Base-by-base conservation (phyloP, 2,329 filamentous ascomycete species). In the Colletotrichum euphorbiae region DNA sequence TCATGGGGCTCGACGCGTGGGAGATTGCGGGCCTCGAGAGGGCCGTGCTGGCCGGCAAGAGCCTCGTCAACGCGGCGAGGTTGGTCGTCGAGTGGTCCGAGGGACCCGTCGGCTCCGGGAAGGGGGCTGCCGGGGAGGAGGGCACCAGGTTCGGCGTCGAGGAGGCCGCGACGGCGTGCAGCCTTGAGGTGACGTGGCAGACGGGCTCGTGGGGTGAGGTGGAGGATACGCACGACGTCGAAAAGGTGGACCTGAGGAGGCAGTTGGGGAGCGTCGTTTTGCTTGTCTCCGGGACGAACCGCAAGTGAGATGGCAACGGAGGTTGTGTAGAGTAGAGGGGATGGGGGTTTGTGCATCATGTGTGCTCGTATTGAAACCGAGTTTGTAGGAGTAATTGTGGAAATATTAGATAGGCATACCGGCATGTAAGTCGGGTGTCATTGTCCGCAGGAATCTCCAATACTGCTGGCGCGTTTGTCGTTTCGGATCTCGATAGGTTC, bases 151-250 rank as follows among this genome's bases (percentile, higher is more conserved):
- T 97, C 76, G 92, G 93, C 0, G 90, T 97, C 12, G 92, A 97
- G 74, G 90, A 97, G 77, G 95, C 94, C 1, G 90, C 93, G 0
- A 84, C 86, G 74, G 91, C 91, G 13, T 90, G 91, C 6, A 97
- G 88, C 74, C 78, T 97, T 46, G 96, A 99, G 82, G 93, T 97
- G 15, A 85, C 89, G 71, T 98, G 93, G 91, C 96, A 99, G 85
- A 97, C 91, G 1, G 83, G 87, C 31, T 90, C 92, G 80, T 98
- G 96, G 95, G 96, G 96, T 8, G 94, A 97, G 83, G 96, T 99
- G 1, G 96, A 99, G 78, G 94, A 99, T 80, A 97, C 94, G 31
- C 96, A 99, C 80, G 96, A 99, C 83, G 96, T 99, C 1, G 92
- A 97, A 74, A 92, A 90, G 79, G 95, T 97, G 79, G 96, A 99